Percentiles rank a stretch among this genome's conserved stretches.
Conservation (phyloP, 2,329 filamentous ascomycete species). For the Cadophora malorum region DNA sequence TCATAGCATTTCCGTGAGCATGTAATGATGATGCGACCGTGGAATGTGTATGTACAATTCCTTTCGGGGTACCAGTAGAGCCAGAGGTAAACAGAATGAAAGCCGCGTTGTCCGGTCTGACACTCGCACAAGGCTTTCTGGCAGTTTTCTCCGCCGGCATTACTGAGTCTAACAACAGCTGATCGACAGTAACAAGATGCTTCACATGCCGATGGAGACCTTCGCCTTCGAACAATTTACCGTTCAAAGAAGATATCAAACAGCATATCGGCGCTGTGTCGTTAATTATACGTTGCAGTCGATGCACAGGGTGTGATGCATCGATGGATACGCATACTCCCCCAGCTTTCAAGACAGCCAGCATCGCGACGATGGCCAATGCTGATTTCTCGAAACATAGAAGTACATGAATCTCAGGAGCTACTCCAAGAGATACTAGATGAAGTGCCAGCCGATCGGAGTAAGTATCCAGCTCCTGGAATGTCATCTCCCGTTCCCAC, state of each 20-base stretch:
- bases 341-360: slow-evolving; percentile 40
- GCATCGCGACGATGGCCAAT: slow-evolving; percentile 39
- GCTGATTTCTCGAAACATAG: slow-evolving; percentile 41
- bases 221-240: neutral
- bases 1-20: slow-evolving; percentile 13
- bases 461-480: slow-evolving; percentile 32
- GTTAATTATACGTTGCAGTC: slow-evolving; percentile 26
- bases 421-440: slow-evolving; percentile 19
- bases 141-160: neutral
- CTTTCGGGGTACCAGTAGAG: slow-evolving; percentile 52
- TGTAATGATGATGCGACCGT: slow-evolving; percentile 53
- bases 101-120: slow-evolving; percentile 21
- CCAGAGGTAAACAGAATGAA: slow-evolving; percentile 55
- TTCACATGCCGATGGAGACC: slow-evolving; percentile 3
- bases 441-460: slow-evolving; percentile 31
- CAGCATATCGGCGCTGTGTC: slow-evolving; percentile 10
- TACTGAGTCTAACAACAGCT: neutral
- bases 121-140: neutral
- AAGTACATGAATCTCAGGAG: slow-evolving; percentile 28
- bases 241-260: slow-evolving; percentile 1
- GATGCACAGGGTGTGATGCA: slow-evolving; percentile 38
- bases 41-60: slow-evolving; percentile 32
- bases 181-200: slow-evolving; percentile 1
- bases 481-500: slow-evolving; percentile 39
- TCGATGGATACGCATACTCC: slow-evolving; percentile 43